Base-by-base conservation (phyloP, 2,329 filamentous ascomycete genomes). In the Clarireedia sp. region DNA sequence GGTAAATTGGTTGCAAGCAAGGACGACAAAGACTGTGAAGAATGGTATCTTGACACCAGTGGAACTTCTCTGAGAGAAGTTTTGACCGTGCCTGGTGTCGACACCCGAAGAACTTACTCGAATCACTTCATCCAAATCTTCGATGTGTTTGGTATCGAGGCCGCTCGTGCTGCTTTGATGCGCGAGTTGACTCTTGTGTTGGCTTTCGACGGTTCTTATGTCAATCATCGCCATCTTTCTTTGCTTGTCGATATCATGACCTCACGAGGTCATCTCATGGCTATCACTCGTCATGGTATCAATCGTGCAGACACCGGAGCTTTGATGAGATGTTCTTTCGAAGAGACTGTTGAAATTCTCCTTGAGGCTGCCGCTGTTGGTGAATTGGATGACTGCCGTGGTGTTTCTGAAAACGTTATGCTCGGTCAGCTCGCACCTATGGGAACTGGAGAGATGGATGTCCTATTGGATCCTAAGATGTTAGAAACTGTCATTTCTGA, bases 331-430 rank as follows among this genome's bases (percentile, higher is more conserved):
- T 99, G 95, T 78, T 99, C 94, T 2, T 99, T 99, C 74, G 94
- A 99, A 74, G 95, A 99, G 72, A 99, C 94, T 0, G 94, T 99
- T 41, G 95, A 99, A 70, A 99, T 99, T 77, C 78, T 99, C 52
- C 83, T 99, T 19, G 94, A 99, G 69, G 95, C 94, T 59, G 94
- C 94, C 23, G 90, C 90, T 16, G 89, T 89, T 50, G 94, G 94
- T 69, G 94, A 99, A 72, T 80, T 99, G 33, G 94, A 99, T 68
- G 94, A 99, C 72, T 99, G 95, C 75, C 88, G 90, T 58, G 94
- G 94, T 78, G 92, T 99, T 50, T 97, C 94, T 16, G 94, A 99
- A 75, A 99, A 99, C 75, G 86, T 99, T 69, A 99, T 99, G 82
- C 82, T 99, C 60, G 94, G 94, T 60, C 94, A 99, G 74, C 82